Base-by-base conservation (phyloP, 2,329 filamentous ascomycete genomes). In the Microcyclospora pomicola region DNA sequence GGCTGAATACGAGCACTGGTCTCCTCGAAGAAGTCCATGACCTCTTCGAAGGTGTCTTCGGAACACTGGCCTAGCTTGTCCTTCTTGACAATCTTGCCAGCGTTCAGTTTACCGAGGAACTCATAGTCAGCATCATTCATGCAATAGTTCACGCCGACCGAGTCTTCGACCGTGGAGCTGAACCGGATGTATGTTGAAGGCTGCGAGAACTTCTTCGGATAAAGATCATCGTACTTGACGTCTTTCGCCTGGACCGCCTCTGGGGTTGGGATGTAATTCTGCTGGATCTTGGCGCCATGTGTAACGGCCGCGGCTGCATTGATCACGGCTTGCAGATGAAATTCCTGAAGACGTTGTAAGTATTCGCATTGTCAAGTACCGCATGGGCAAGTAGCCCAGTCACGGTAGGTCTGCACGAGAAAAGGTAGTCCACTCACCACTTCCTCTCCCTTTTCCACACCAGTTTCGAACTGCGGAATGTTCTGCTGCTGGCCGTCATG, bases 101-200 rank as follows among this genome's bases (percentile, higher is more conserved):
- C 68, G 64, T 96, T 98, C 66, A 91, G 80, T 49, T 75, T 71
- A 55, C 80, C 82, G 51, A 98, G 73, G 56, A 84, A 94, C 39
- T 72, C 75, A 59, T 86, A 82, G 64, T 98, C 91, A 54, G 93
- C 85, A 48, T 80, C 78, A 19, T 79, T 87, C 82, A 96, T 88
- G 64, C 93, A 86, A 77, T 98, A 98, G 52, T 80, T 75, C 58
- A 80, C 82, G 53, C 83, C 82, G 55, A 85, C 80, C 53, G 82
- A 93, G 63, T 98, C 91, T 64, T 98, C 91, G 44, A 98, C 88
- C 2, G 91, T 98, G 49, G 93, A 88, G 47, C 91, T 96, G 66
- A 93, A 96, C 48, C 88, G 85, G 59, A 98, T 94, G 63, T 96
- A 96, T 44, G 87, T 91, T 44, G 80, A 77, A 37, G 91, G 86